Percentiles rank a stretch among this genome's conserved stretches.
Conservation (phyloP, 2,329 filamentous ascomycete genomes). For the Pseudocercospora eumusae region DNA sequence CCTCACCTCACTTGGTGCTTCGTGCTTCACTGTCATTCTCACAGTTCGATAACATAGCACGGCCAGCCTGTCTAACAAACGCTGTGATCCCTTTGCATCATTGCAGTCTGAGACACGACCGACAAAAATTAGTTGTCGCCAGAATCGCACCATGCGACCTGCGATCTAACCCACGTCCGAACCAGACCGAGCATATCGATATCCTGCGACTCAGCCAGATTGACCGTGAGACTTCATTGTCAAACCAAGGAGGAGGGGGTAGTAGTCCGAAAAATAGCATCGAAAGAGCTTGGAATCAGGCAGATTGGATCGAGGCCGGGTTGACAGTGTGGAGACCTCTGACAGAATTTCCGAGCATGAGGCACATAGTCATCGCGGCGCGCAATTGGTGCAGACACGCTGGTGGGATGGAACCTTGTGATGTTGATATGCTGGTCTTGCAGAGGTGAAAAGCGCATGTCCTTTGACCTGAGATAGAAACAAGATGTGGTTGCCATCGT, state of each 20-base stretch:
- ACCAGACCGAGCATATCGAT: not conserved
- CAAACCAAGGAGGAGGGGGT: not conserved
- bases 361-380: not conserved
- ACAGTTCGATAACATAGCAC: not conserved
- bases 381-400: not conserved
- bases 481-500: not conserved
- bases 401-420: not conserved
- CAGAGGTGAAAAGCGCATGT: not conserved
- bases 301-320: not conserved
- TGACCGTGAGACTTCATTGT: not conserved
- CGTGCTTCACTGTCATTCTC: not conserved
- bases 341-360: not conserved
- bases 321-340: not conserved
- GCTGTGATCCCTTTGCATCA: not conserved
- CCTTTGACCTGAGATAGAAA: not conserved
- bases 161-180: not conserved
- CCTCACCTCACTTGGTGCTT: not conserved
- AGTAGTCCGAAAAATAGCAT: not conserved
- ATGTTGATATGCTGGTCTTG: not conserved
- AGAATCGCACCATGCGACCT: not conserved
- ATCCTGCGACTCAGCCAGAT: not conserved
- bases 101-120: not conserved
- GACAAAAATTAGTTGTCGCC: not conserved
- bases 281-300: not conserved
- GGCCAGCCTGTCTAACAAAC: not conserved